phyloP scores from a whole-genome alignment of 2,329 filamentous ascomycete species.

The Penicillium sp. region DNA sequence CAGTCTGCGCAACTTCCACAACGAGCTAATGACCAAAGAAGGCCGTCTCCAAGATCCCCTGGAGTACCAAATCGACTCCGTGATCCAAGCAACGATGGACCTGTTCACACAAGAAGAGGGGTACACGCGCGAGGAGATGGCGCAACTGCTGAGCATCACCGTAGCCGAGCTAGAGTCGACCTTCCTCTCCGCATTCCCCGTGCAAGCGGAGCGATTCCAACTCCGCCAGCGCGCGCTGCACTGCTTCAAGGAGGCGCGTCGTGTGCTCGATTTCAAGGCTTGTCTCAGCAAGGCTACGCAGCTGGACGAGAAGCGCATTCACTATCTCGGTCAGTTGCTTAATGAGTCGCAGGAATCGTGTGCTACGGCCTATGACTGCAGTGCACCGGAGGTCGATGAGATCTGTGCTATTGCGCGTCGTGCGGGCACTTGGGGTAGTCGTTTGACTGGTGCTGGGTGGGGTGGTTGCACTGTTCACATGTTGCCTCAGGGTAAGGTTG shows the following conservation, averaged over 20 bases:
- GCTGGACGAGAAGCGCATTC: conserved; percentile 64
- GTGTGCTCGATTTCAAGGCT: conserved; percentile 78
- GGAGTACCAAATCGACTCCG: conserved; percentile 67
- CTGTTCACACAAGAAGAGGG: conserved; percentile 76
- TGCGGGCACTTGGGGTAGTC: conserved; percentile 78
- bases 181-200: conserved; percentile 85
- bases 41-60: conserved; percentile 50
- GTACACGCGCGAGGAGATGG: conserved; percentile 85
- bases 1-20: conserved; percentile 82
- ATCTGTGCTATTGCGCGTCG: conserved; percentile 75
- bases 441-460: conserved; percentile 93
- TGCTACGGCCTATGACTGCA: conserved; percentile 84
- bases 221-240: conserved; percentile 84
- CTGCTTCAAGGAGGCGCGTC: conserved; percentile 83
- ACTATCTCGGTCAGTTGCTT: conserved; percentile 74
- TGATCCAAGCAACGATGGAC: conserved; percentile 67
- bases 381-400: conserved; percentile 85
- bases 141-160: conserved; percentile 65
- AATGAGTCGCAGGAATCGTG: conserved; percentile 89
- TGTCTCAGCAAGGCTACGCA: conserved; percentile 61
- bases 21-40: conserved; percentile 66
- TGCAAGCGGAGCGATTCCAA: conserved; percentile 83
- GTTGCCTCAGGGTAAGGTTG: conserved; percentile 78
- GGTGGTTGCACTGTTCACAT: conserved; percentile 95
- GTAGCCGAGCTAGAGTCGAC: conserved; percentile 69